phyloP scores from a whole-genome alignment of 2,329 filamentous ascomycete species.

The Tolypocladium sp. region DNA sequence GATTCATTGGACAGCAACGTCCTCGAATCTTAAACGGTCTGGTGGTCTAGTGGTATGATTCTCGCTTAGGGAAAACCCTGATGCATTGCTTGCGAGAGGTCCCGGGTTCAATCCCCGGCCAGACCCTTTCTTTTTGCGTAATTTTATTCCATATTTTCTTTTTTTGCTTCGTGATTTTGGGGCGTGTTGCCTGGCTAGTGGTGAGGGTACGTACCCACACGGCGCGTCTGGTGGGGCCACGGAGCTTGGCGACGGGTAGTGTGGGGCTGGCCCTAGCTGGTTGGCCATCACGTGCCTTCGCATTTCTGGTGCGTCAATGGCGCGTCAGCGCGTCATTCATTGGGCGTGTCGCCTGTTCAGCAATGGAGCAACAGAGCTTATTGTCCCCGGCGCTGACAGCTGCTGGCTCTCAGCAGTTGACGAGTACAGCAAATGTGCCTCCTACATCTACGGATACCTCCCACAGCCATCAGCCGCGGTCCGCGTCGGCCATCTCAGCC shows the following conservation, averaged over 20 bases:
- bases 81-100: conserved; percentile 31
- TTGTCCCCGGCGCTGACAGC: not conserved
- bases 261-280: too few species aligned
- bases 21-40: conserved; percentile 20
- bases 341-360: not conserved
- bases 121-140: conserved; percentile 24
- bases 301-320: not conserved
- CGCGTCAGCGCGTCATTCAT: not conserved
- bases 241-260: too few species aligned
- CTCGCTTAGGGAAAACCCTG: conserved; percentile 52
- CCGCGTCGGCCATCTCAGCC: not conserved
- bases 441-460: not conserved
- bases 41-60: conserved; percentile 63
- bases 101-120: conserved; percentile 37
- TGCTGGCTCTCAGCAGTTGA: not conserved
- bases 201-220: not conserved
- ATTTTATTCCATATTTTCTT: not conserved
- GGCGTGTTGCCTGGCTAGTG: not conserved
- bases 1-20: not conserved
- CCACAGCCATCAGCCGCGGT: not conserved
- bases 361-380: not conserved
- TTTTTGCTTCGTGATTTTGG: not conserved
- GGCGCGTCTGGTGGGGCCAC: too few species aligned
- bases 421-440: not conserved
- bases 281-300: not conserved